Base-by-base conservation (phyloP, 139 green algal species). In the Mesotaenium endlicherianum region DNA sequence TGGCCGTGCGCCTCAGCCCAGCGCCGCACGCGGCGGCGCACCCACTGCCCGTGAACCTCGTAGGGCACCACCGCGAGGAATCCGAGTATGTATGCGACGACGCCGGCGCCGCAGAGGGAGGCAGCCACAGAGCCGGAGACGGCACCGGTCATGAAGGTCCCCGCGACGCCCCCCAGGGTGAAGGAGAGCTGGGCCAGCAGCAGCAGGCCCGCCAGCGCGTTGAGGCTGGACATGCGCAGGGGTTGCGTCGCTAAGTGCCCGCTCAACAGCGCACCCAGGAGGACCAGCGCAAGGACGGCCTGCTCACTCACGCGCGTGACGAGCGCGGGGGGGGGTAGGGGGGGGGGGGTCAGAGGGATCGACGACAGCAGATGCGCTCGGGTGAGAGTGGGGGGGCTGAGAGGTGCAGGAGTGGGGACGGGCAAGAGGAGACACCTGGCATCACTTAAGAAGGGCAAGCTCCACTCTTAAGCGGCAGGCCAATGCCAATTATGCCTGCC, bases 1-100 rank as follows among this genome's bases (percentile, higher is more conserved):
- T 72, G 36, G 6, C 60, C 60, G 60, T 72, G 41, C 60, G 60
- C 60, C 43, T 38, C 43, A 36, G 60, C 60, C 60, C 60, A 72
- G 8, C 43, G 60, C 11, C 60, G 5, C 6, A 72, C 60, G 36
- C 60, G 43, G 43, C 41, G 43, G 8, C 60, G 6, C 5, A 38
- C 60, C 60, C 60, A 72, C 60, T 47, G 43, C 11, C 43, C 60
- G 8, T 72, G 60, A 36, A 72, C 5, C 43, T 72, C 60, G 11
- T 47, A 72, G 11, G 36, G 36, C 60, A 72, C 43, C 8, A 72
- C 43, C 5, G 43, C 11, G 8, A 38, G 8, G 41, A 38, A 36
- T 6, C 36, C 6, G 43, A 72, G 8, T 11, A 72, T 8, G 43
- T 72, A 72, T 72, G 43, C 8, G 11, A 72, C 5, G 6, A 72